Percentiles rank a stretch among this genome's conserved stretches.
phyloP scores from a whole-genome alignment of 1,284 basidiomycete species.

The Ustilago hordei region DNA sequence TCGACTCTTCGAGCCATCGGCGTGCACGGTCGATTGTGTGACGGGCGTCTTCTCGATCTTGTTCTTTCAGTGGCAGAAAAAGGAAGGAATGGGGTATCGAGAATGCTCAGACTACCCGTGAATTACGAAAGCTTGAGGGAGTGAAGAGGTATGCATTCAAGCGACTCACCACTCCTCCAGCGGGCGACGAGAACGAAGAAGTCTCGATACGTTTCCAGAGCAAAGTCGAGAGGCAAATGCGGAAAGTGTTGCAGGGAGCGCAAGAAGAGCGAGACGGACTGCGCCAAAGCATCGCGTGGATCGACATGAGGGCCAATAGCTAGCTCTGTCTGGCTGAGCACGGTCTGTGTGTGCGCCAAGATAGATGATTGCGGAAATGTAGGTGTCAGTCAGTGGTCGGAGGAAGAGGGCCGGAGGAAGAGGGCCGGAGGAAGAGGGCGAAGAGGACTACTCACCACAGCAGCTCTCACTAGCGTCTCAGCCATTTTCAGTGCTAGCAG shows the following conservation, averaged over 20 bases:
- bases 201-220: conserved; percentile 17
- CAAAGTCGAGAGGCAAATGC: conserved; percentile 11
- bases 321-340: not conserved
- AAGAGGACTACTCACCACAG: conserved; percentile 19
- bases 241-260: conserved; percentile 24
- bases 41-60: conserved; percentile 20
- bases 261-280: conserved; percentile 20
- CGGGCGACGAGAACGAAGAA: conserved; percentile 32
- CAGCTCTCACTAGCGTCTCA: conserved; percentile 29
- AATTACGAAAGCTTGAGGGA: not conserved
- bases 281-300: not conserved
- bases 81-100: not conserved
- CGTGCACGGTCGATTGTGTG: conserved; percentile 31
- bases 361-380: not conserved
- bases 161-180: conserved; percentile 22
- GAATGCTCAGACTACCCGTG: too few species aligned
- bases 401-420: not conserved
- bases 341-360: conserved; percentile 6
- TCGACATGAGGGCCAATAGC: not conserved
- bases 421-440: not conserved
- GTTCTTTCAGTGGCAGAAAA: not conserved
- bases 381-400: not conserved
- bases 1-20: conserved; percentile 15
- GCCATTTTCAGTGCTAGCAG: conserved; percentile 5
- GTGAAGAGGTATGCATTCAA: not conserved